A percentile compares a stretch with the other conserved stretches of the same genome.
These are phyloP conservation scores for Trichoderma sp. DNA, from an alignment of 2,329 filamentous ascomycete species.

Conservation along the genomic window DNA sequence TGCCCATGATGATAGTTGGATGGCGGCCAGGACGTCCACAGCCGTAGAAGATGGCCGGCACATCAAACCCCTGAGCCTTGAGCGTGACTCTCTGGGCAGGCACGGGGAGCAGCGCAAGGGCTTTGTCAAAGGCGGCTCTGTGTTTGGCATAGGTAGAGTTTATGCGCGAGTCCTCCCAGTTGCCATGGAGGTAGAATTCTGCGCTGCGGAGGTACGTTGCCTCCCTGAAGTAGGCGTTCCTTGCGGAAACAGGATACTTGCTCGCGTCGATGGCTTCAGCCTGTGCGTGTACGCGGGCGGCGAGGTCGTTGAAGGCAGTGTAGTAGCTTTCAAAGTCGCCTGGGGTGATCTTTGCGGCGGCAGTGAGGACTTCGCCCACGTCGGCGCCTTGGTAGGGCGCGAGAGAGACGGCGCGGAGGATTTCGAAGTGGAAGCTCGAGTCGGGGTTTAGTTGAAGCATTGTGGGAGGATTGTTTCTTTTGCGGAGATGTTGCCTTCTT, in stretches of 20 bases:
- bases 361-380: conserved; percentile 40
- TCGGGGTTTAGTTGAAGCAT: conserved; percentile 35
- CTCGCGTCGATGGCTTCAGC: conserved; percentile 27
- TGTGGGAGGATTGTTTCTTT: background rate
- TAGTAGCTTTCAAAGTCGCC: conserved; percentile 36
- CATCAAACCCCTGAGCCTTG: conserved; percentile 38
- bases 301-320: conserved; percentile 33
- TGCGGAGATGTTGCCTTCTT: background rate
- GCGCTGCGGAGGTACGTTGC: conserved; percentile 49
- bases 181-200: conserved; percentile 49
- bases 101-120: conserved; percentile 40
- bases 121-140: conserved; percentile 45
- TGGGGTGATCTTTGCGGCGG: conserved; percentile 32
- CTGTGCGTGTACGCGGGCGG: conserved; percentile 31
- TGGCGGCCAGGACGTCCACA: conserved; percentile 29
- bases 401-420: conserved; percentile 34
- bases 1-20: conserved; percentile 48
- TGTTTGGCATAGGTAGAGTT: conserved; percentile 43
- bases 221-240: conserved; percentile 43
- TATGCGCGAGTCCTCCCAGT: conserved; percentile 47
- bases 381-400: conserved; percentile 36
- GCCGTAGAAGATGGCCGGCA: conserved; percentile 43
- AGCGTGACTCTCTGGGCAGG: conserved; percentile 42
- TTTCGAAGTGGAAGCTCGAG: conserved; percentile 35
- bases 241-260: conserved; percentile 35